These are phyloP conservation scores for Stemphylium lycopersici DNA, from an alignment of 2,329 filamentous ascomycete genomes.

Conservation along the genomic window DNA sequence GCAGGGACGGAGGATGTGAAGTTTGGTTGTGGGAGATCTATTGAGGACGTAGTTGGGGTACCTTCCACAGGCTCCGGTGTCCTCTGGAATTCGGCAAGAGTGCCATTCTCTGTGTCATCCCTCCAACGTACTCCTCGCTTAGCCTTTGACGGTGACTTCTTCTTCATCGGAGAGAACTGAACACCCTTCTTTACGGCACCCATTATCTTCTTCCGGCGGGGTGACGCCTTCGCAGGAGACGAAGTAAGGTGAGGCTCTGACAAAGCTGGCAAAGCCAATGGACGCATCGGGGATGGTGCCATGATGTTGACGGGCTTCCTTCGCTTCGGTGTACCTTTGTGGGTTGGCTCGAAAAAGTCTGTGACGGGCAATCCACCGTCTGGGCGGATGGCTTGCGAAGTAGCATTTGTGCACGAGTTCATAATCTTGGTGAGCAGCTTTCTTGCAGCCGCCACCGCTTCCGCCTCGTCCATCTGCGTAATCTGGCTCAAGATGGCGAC, in stretches of 20 bases:
- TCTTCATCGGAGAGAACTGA: constrained; percentile 80
- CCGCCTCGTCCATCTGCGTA: constrained; percentile 79
- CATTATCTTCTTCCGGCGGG: constrained; percentile 73
- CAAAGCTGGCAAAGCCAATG: constrained; percentile 38
- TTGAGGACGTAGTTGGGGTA: constrained; percentile 63
- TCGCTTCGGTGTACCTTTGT: constrained; percentile 78
- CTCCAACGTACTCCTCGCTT: constrained; percentile 90
- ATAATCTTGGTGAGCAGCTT: constrained; percentile 78
- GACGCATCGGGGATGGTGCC: constrained; percentile 57
- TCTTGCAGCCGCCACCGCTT: constrained; percentile 81
- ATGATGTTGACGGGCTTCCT: constrained; percentile 58
- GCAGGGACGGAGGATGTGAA: constrained; percentile 49
- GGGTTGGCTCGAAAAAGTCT: constrained; percentile 73
- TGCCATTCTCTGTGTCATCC: constrained; percentile 85
- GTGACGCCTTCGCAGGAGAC: constrained; percentile 77
- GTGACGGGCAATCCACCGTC: constrained; percentile 71
- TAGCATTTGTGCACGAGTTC: constrained; percentile 73
- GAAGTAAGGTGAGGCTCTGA: constrained; percentile 51
- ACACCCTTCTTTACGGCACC: constrained; percentile 71
- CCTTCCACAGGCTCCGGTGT: constrained; percentile 75
- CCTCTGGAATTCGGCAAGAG: constrained; percentile 87
- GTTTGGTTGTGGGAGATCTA: constrained; percentile 61
- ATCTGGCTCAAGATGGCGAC: constrained; percentile 82
- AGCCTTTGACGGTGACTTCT: constrained; percentile 66
- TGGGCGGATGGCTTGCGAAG: constrained; percentile 86